Evolutionary conservation across 2,329 filamentous ascomycete species (phyloP).

Genomic region (Coleophoma cylindrospora): DNA sequence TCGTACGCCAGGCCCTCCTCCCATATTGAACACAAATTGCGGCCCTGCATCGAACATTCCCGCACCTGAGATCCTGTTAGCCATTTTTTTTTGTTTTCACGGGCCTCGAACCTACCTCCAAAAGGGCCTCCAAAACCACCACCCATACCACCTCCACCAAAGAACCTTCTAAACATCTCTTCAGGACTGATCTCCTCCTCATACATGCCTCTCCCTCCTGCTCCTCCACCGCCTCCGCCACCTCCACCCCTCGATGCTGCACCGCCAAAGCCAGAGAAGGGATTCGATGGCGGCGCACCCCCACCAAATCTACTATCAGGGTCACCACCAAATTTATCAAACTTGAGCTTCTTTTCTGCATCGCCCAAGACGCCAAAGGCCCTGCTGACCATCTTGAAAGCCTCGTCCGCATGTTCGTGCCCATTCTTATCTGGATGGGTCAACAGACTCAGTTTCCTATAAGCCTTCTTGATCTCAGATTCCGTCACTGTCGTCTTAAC

Average conservation of each 20-base stretch:
- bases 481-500: conserved; percentile 65
- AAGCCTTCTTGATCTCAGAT: conserved; percentile 92
- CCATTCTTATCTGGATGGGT: conserved; percentile 99
- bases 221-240: conserved; percentile 38
- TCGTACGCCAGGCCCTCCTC: conserved; percentile 83
- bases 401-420: conserved; percentile 90
- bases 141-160: conserved; percentile 60
- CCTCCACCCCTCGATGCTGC: conserved; percentile 26
- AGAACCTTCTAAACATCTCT: conserved; percentile 96
- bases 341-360: conserved; percentile 86
- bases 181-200: conserved; percentile 93
- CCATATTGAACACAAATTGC: conserved; percentile 93
- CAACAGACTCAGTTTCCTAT: conserved; percentile 86
- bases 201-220: conserved; percentile 55
- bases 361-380: conserved; percentile 93
- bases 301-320: conserved; percentile 81
- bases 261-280: conserved; percentile 59
- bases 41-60: conserved; percentile 70
- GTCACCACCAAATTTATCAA: conserved; percentile 84
- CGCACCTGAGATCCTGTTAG: conserved; percentile 24
- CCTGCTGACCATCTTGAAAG: conserved; percentile 95
- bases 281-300: conserved; percentile 50
- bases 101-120: conserved; percentile 44
- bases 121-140: conserved; percentile 58
- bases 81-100: not conserved